These are phyloP conservation scores for Xylariaceae sp. DNA, from an alignment of 2,329 filamentous ascomycete genomes.

Conservation along the genomic window DNA sequence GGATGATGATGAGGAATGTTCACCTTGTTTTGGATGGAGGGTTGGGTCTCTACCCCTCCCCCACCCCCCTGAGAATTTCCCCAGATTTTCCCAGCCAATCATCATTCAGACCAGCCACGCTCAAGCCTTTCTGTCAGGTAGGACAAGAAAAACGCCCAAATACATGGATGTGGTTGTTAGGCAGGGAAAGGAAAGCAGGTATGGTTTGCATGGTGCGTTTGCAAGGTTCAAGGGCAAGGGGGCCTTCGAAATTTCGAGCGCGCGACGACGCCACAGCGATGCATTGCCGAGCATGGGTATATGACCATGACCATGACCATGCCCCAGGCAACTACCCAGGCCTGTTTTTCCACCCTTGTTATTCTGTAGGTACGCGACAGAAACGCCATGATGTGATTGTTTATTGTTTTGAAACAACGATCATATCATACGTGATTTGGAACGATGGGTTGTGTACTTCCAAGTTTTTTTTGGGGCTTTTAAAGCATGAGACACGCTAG, in stretches of 20 bases:
- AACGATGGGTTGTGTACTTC: too few relatives aligned
- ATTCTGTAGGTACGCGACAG: background rate
- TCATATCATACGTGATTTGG: too few relatives aligned
- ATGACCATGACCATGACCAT: too few relatives aligned
- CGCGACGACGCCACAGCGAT: slow-evolving; percentile 5
- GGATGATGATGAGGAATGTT: too few relatives aligned
- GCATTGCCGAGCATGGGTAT: slow-evolving; percentile 19
- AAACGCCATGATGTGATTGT: background rate
- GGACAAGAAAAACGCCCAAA: background rate
- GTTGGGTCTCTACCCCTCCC: too few relatives aligned
- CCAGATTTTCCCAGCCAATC: slow-evolving; percentile 13
- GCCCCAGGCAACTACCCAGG: too few relatives aligned
- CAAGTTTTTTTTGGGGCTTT: too few relatives aligned
- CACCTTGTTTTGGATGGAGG: too few relatives aligned
- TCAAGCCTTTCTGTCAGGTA: background rate
- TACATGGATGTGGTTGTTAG: background rate
- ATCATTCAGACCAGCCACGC: slow-evolving; percentile 16
- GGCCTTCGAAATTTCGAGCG: too few relatives aligned
- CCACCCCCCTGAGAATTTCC: slow-evolving; percentile 3
- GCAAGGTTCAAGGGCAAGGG: slow-evolving; percentile 10
- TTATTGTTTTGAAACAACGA: background rate
- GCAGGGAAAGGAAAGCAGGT: background rate
- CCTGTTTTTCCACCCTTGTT: too few relatives aligned
- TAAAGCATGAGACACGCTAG: too few relatives aligned
- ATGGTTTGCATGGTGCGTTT: slow-evolving; percentile 11